These are phyloP conservation scores for Mimosa pudica DNA, from an alignment of 306 rosid species.

Conservation along the genomic window DNA sequence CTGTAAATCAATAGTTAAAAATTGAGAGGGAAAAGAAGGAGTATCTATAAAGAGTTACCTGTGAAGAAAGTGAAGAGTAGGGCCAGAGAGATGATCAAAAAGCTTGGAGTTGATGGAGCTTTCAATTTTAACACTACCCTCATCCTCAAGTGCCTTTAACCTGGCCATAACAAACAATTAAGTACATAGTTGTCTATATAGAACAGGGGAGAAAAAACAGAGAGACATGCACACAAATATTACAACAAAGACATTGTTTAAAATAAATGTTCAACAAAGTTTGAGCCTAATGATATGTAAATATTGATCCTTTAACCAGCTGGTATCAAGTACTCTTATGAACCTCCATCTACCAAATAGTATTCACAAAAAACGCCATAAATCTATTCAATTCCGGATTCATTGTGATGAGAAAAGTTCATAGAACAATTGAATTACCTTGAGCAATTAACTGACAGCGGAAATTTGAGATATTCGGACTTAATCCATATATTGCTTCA, in stretches of 20 bases:
- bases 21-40: too few relatives aligned
- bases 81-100: constrained; percentile 31
- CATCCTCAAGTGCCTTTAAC: constrained; percentile 20
- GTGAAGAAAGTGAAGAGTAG: constrained; percentile 32
- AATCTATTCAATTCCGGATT: too few relatives aligned
- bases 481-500: too few relatives aligned
- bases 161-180: neutral
- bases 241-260: neutral
- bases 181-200: neutral
- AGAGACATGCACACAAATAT: neutral
- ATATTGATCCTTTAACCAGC: too few relatives aligned
- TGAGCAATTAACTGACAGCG: neutral
- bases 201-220: neutral
- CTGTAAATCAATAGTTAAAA: too few relatives aligned
- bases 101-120: constrained; percentile 5
- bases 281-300: too few relatives aligned
- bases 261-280: too few relatives aligned
- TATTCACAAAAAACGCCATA: too few relatives aligned
- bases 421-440: neutral
- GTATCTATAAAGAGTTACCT: constrained; percentile 27
- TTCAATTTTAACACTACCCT: too few relatives aligned
- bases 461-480: neutral
- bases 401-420: neutral
- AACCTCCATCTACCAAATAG: too few relatives aligned
- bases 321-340: too few relatives aligned